These are phyloP conservation scores for Podila clonocystis DNA, from an alignment of 192 early-diverging fungal species.

Conservation along the genomic window DNA sequence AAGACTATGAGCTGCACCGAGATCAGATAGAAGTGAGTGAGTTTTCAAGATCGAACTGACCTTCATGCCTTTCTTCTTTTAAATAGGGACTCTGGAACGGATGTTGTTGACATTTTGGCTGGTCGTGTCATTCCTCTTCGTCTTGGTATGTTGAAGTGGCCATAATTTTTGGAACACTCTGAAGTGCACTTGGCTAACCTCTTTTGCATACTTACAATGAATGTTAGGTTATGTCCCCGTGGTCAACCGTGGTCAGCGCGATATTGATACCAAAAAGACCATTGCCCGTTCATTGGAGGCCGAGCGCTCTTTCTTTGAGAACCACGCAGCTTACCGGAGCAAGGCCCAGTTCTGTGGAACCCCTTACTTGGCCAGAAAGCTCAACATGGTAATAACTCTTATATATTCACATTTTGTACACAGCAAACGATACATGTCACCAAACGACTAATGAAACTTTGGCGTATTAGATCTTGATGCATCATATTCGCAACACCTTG, in stretches of 20 bases:
- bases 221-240: constrained; percentile 95
- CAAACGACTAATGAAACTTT: background rate
- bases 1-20: background rate
- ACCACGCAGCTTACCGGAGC: constrained; percentile 91
- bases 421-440: background rate
- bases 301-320: constrained; percentile 95
- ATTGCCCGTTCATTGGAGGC: constrained; percentile 89
- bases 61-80: background rate
- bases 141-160: constrained; percentile 65
- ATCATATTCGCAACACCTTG: constrained; percentile 97
- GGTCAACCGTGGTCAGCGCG: constrained; percentile 98
- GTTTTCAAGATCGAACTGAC: background rate
- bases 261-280: constrained; percentile 94
- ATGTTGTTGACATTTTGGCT: constrained; percentile 99
- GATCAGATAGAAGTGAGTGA: no score
- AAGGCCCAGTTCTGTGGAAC: constrained; percentile 99
- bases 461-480: constrained; percentile 89
- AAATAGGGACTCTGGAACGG: constrained; percentile 90
- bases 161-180: background rate
- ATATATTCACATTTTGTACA: background rate
- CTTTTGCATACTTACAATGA: background rate
- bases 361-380: constrained; percentile 93
- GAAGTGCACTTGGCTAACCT: no score
- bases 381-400: constrained; percentile 81
- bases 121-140: constrained; percentile 96